Evolutionary conservation across 805 yeast species (phyloP).

Genomic region (Candida awuae): DNA sequence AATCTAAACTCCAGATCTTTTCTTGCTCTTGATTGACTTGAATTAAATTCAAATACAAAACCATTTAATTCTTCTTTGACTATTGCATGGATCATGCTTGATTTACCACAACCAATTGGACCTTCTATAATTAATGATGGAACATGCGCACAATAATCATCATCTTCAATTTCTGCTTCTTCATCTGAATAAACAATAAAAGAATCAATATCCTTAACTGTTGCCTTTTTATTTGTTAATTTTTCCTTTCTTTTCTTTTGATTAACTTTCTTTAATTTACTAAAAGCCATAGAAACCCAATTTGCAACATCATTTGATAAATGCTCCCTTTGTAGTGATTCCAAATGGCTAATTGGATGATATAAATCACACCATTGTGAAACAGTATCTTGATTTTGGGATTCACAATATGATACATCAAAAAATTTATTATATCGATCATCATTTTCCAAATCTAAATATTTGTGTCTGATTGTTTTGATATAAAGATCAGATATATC

Average conservation of each 20-base stretch:
- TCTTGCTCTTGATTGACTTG: conserved; percentile 64
- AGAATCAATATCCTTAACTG: conserved; percentile 22
- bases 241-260: conserved; percentile 21
- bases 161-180: conserved; percentile 27
- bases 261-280: conserved; percentile 22
- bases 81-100: conserved; percentile 61
- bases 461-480: not conserved
- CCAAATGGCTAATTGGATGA: conserved; percentile 30
- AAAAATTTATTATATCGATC: conserved; percentile 11
- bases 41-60: conserved; percentile 73
- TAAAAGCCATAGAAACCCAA: conserved; percentile 38
- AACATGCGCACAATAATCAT: conserved; percentile 29
- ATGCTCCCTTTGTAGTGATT: conserved; percentile 29
- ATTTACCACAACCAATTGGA: conserved; percentile 68
- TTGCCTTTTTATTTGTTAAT: conserved; percentile 17
- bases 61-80: conserved; percentile 51
- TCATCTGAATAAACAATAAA: conserved; percentile 34
- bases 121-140: conserved; percentile 68
- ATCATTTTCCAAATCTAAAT: conserved; percentile 10
- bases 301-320: conserved; percentile 22
- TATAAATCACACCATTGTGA: conserved; percentile 38
- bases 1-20: conserved; percentile 59
- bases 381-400: conserved; percentile 4
- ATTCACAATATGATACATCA: not conserved
- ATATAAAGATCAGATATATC: not conserved